These are phyloP conservation scores for Triglochin maritima DNA, from an alignment of 106 monocot species.

Conservation along the genomic window DNA sequence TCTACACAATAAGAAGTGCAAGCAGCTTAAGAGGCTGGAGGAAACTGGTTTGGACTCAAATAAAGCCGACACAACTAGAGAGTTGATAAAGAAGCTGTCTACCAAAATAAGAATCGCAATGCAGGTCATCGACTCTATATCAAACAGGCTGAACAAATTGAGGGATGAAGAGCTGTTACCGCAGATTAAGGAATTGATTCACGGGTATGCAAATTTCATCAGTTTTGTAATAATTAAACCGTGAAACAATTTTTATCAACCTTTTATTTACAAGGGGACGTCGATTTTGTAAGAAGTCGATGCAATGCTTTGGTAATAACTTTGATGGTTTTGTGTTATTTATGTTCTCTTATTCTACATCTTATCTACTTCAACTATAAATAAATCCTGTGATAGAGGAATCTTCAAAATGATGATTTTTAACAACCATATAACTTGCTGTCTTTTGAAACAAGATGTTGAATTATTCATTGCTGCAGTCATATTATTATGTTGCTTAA, in stretches of 20 bases:
- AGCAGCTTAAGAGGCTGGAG: conserved; percentile 42
- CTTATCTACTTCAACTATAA: too few species aligned
- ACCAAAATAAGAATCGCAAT: conserved; percentile 81
- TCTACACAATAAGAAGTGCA: conserved; percentile 47
- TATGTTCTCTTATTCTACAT: too few species aligned
- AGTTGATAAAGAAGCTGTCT: conserved; percentile 49
- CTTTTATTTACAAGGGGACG: too few species aligned
- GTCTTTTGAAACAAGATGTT: too few species aligned
- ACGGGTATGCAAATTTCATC: conserved; percentile 38
- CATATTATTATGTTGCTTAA: too few species aligned
- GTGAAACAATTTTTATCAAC: neutral
- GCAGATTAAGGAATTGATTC: conserved; percentile 54
- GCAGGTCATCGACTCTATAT: conserved; percentile 62
- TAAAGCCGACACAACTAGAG: conserved; percentile 55
- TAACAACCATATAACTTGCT: too few species aligned
- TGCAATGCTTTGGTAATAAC: too few species aligned
- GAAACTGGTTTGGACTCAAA: conserved; percentile 53
- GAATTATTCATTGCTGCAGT: too few species aligned
- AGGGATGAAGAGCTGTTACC: conserved; percentile 84
- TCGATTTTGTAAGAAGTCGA: too few species aligned
- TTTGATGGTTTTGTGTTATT: too few species aligned
- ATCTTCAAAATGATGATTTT: too few species aligned
- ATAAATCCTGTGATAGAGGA: too few species aligned
- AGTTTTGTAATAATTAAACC: neutral
- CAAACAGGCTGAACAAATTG: conserved; percentile 57